These are phyloP conservation scores for Kurtzmaniella quercitrusa DNA, from an alignment of 1,139 yeast species.

Conservation along the genomic window DNA sequence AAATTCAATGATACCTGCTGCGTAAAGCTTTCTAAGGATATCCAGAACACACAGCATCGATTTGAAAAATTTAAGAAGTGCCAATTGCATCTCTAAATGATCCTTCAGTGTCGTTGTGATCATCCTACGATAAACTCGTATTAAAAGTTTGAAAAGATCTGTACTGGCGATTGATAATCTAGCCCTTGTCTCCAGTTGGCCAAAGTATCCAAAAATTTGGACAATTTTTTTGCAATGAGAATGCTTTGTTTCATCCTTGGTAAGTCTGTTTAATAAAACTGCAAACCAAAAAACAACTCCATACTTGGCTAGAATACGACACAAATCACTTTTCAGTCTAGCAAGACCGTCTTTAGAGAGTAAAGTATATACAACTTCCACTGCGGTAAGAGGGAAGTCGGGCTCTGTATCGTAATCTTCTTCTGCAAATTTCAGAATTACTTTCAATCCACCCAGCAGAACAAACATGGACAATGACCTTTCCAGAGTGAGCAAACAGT, in stretches of 20 bases:
- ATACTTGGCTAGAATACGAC: conserved; percentile 49
- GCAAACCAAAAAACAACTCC: conserved; percentile 50
- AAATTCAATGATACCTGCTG: conserved; percentile 43
- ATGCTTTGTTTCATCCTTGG: conserved; percentile 14
- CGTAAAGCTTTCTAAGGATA: conserved; percentile 28
- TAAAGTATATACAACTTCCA: conserved; percentile 43
- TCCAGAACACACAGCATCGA: conserved; percentile 40
- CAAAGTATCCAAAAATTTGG: conserved; percentile 36
- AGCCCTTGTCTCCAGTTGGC: conserved; percentile 43
- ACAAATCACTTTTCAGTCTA: conserved; percentile 48
- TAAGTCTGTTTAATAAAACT: conserved; percentile 34
- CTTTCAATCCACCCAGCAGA: conserved; percentile 53
- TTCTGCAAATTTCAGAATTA: conserved; percentile 49
- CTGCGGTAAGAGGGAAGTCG: conserved; percentile 43
- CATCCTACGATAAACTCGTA: conserved; percentile 34
- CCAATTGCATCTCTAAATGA: conserved; percentile 28
- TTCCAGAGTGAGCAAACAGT: conserved; percentile 33
- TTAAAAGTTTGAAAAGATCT: conserved; percentile 43
- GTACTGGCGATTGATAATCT: conserved; percentile 36
- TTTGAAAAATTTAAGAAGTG: conserved; percentile 38
- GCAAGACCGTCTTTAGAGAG: conserved; percentile 38
- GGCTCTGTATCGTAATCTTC: conserved; percentile 49
- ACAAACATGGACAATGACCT: conserved; percentile 47
- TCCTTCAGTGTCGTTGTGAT: neutral
- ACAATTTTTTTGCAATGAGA: conserved; percentile 29